Evolutionary conservation across 306 rosid species (phyloP), one percentile per base, ranked within the genome.

Genomic region (Prunus mira): DNA sequence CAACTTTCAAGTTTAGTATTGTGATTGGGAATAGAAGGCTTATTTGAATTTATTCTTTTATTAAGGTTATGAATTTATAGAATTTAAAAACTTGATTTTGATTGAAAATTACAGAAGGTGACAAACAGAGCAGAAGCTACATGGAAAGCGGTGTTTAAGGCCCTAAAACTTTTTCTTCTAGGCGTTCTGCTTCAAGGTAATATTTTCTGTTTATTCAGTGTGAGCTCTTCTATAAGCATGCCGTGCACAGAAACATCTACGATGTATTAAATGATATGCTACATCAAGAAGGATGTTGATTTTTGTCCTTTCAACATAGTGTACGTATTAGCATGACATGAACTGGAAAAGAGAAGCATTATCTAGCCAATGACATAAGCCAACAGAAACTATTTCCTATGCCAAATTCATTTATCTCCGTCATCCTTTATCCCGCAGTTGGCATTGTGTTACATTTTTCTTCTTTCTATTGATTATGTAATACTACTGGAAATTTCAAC

Each of bases 141-240:
- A 65, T 86, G 80, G 85, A 85, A 85, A n/a, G 91, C 94, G 24
- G 46, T 86, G 22, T 5, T 84, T 50, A 84, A 91, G 81, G 93
- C 91, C 2, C 4, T 73, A 14, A 81, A 90, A 64, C 94, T 94
- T 67, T 90, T 90, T 72, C 30, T 78, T 57, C 78, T 94, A 9
- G 98, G 98, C 0, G 71, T 94, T 78, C 5, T 91, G 78, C 97
- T 94, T 78, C 98, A 94, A 91, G 98, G 98, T 93, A 84, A 76
- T 43, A 13, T 69, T 79, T 54, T 76, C 8, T 30, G 9, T 47
- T 41, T 24, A 49, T 49, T 75, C 56, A 38, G 4, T 52, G 14
- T 34, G 2, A 64, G 54, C 71, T 9, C 43, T 52, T 55, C 30
- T 3, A 6, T 19, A 57, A 38, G 66, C 30, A 71, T 32, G 25